Evolutionary conservation across 257 asterid genomes (phyloP).

Genomic region (Rauvolfia tetraphylla): DNA sequence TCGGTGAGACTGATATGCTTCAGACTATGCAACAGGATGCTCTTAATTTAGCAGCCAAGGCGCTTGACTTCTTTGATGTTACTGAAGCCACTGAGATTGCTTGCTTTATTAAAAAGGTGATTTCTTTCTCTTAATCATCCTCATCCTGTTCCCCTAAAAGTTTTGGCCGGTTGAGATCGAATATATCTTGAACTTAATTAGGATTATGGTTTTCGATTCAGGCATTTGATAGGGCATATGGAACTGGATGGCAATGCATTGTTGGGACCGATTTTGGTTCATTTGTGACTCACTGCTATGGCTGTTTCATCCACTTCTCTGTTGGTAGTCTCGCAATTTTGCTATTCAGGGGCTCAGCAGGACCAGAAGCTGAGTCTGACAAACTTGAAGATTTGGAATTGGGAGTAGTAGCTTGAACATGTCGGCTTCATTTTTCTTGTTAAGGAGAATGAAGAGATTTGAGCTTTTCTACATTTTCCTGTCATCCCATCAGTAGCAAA

Average conservation of each 20-base stretch:
- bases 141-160: background rate
- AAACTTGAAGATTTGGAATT: constrained; percentile 24
- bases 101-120: constrained; percentile 66
- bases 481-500: background rate
- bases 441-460: constrained; percentile 1
- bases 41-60: constrained; percentile 73
- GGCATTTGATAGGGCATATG: constrained; percentile 68
- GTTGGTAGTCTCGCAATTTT: constrained; percentile 70
- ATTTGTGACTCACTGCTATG: constrained; percentile 79
- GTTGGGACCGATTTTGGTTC: constrained; percentile 94
- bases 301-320: constrained; percentile 72
- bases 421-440: background rate
- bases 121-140: background rate
- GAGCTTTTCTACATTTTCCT: background rate
- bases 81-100: constrained; percentile 81
- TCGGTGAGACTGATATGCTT: constrained; percentile 80
- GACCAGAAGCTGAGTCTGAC: constrained; percentile 15
- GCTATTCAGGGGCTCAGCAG: constrained; percentile 64
- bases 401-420: constrained; percentile 4
- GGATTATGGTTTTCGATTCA: constrained; percentile 23
- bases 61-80: constrained; percentile 86
- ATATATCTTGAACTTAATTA: background rate
- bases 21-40: constrained; percentile 67
- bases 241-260: constrained; percentile 84
- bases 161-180: background rate